Percentiles rank a stretch among this genome's conserved stretches.
phyloP scores from a whole-genome alignment of 306 rosid genomes.

The Gastrolobium bilobum region DNA sequence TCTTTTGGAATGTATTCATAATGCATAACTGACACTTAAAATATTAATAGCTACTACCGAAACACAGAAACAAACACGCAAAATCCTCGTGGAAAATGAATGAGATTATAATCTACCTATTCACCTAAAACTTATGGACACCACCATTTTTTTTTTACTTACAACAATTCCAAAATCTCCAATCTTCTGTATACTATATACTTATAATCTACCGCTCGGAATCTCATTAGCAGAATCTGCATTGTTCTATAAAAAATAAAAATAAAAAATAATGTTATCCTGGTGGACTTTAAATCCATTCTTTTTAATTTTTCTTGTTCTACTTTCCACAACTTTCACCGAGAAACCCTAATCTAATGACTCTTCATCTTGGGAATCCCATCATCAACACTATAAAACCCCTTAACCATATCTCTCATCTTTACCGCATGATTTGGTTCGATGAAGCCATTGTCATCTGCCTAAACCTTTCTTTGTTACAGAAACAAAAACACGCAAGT shows the following conservation, averaged over 20 bases:
- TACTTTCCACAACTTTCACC: too few species aligned
- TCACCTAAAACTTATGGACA: background rate
- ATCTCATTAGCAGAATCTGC: background rate
- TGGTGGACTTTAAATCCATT: background rate
- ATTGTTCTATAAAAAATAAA: background rate
- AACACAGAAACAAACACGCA: background rate
- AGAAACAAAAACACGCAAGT: too few species aligned
- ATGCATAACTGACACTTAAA: background rate
- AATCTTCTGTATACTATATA: background rate
- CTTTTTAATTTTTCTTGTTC: background rate
- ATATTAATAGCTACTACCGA: background rate
- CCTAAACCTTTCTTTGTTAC: too few species aligned
- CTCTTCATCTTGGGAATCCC: too few species aligned
- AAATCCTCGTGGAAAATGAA: background rate
- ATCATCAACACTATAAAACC: too few species aligned
- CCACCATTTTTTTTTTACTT: background rate
- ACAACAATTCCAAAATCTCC: background rate
- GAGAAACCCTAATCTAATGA: too few species aligned
- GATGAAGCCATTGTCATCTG: too few species aligned
- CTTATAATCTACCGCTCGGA: background rate
- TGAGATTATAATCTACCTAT: background rate
- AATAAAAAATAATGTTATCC: background rate
- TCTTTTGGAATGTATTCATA: slow-evolving; percentile 3
- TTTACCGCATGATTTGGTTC: too few species aligned
- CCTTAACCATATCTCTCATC: too few species aligned